Percentiles rank a stretch among this genome's conserved stretches.
Evolutionary conservation across 2,329 filamentous ascomycete genomes (phyloP).

Genomic region (Fusarium nurragi): DNA sequence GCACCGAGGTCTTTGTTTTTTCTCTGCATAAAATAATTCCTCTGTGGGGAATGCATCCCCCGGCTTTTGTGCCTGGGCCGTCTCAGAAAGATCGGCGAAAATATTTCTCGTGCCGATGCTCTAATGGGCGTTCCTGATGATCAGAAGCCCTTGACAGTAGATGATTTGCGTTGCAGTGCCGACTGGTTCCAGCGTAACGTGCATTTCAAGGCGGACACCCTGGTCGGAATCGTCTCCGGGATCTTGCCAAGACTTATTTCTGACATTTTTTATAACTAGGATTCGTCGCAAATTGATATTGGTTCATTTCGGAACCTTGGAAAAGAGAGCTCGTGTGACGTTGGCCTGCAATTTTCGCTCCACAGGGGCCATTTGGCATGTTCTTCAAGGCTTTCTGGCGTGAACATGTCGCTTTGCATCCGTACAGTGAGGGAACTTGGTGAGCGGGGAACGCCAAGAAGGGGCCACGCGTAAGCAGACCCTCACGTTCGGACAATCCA

Average conservation of each 20-base stretch:
- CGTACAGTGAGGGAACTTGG: neutral
- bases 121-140: neutral
- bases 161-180: slow-evolving; percentile 1
- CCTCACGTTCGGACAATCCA: neutral
- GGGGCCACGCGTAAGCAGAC: slow-evolving; percentile 17
- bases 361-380: no score
- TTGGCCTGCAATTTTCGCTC: slow-evolving; percentile 4
- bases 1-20: neutral
- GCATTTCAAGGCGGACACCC: slow-evolving; percentile 5
- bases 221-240: neutral
- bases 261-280: neutral
- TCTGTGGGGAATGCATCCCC: neutral
- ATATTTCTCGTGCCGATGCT: neutral
- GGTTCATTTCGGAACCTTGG: slow-evolving; percentile 25
- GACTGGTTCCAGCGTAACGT: no score
- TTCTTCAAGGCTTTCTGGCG: neutral
- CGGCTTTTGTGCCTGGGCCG: neutral
- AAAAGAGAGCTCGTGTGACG: neutral
- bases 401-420: no score
- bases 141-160: neutral
- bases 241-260: slow-evolving; percentile 13
- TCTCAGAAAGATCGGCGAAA: neutral
- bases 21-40: neutral
- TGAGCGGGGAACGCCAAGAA: slow-evolving; percentile 20
- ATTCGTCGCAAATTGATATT: slow-evolving; percentile 26